Evolutionary conservation across 1,139 yeast genomes (phyloP), one percentile per base, ranked within the genome.

Genomic region (Geotrichum reessii): DNA sequence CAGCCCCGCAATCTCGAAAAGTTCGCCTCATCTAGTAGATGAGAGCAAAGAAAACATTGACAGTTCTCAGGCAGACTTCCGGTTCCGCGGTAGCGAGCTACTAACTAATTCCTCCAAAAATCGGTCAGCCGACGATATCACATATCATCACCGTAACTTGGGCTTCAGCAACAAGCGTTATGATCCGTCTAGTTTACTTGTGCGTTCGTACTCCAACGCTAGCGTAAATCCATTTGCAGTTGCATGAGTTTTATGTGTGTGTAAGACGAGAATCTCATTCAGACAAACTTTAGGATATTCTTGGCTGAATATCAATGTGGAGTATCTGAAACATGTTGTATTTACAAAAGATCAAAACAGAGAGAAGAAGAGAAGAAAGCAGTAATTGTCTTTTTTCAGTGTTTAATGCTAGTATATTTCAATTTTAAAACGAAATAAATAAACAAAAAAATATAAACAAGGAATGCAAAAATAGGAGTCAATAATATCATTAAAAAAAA

Each of bases 211-310:
- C 11, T 56, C 58, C 12, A 51, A 56, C 14, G 49, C 48, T 5
- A 56, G 58, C 33, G 25, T 57, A 5, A 56, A 56, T 37, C 56
- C 58, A 7, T 56, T 56, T 52, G 37, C 58, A 8, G n/a, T 48
- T 27, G 14, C 47, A 7, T 50, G 22, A 37, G 31, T 47, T 47
- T 47, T 11, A n/a, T 22, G 4, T 3, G 4, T 3, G 6, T 31
- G n/a, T 31, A 11, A 31, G 3, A 8, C 12, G 11, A 11, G 37
- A 3, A 12, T 14, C 37, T 12, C 3, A 8, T 8, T 8, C n/a
- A 12, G 3, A 8, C n/a, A 3, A 31, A 31, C n/a, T 11, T 9
- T 31, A 12, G 3, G 6, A 14, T 31, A 8, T 12, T 3, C 11
- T 31, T 31, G 42, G 19, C n/a, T 4, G 17, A 37, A 12, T 2